Evolutionary conservation across 1,284 basidiomycete genomes (phyloP).

Genomic region (Cryptococcus sp.): DNA sequence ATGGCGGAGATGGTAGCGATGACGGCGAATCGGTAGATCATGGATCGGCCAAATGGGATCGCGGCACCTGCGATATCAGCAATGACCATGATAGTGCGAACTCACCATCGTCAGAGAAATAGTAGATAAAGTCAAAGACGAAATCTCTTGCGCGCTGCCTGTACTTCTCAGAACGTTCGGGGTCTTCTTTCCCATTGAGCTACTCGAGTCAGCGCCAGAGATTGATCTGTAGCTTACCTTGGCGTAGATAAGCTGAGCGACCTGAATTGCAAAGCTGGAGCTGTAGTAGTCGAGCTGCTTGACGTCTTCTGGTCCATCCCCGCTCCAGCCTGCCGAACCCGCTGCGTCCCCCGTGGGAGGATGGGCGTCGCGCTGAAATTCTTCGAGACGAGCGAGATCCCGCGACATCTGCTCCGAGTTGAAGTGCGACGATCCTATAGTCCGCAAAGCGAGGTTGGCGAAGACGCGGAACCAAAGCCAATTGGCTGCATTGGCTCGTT

Average conservation of each 20-base stretch:
- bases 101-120: slow-evolving; percentile 70
- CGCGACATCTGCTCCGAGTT: slow-evolving; percentile 66
- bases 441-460: slow-evolving; percentile 70
- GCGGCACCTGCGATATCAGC: slow-evolving; percentile 60
- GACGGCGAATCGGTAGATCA: slow-evolving; percentile 77
- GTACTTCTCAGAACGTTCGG: slow-evolving; percentile 66
- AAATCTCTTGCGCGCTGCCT: slow-evolving; percentile 65
- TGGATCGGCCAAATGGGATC: slow-evolving; percentile 72
- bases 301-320: slow-evolving; percentile 73
- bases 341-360: slow-evolving; percentile 50
- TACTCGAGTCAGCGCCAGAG: slow-evolving; percentile 2
- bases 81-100: background rate
- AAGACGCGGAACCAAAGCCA: slow-evolving; percentile 82
- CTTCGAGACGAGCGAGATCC: slow-evolving; percentile 74
- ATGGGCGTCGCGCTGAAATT: slow-evolving; percentile 65
- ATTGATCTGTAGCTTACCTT: slow-evolving; percentile 51
- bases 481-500: slow-evolving; percentile 58
- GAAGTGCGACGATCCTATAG: slow-evolving; percentile 63
- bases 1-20: slow-evolving; percentile 74
- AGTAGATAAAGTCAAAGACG: slow-evolving; percentile 69
- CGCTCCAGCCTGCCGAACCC: slow-evolving; percentile 63
- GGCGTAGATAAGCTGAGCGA: slow-evolving; percentile 70
- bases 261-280: slow-evolving; percentile 76
- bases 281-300: slow-evolving; percentile 78
- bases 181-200: slow-evolving; percentile 64